These are phyloP conservation scores for Colletotrichum sp. DNA, from an alignment of 2,329 filamentous ascomycete species.

Conservation along the genomic window DNA sequence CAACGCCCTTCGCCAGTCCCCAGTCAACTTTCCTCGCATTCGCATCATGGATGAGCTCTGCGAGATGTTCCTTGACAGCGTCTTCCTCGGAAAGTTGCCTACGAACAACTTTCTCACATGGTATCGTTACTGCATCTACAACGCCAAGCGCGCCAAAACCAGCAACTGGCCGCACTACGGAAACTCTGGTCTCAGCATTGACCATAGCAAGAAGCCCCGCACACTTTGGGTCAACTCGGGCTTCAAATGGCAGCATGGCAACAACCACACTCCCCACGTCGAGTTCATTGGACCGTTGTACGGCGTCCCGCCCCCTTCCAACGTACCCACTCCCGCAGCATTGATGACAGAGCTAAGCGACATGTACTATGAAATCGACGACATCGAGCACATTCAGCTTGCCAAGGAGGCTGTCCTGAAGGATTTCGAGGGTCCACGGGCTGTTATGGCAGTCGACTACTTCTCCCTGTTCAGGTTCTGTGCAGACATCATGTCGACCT, in stretches of 20 bases:
- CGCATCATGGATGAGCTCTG: neutral
- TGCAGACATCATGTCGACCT: neutral
- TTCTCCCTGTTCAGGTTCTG: neutral
- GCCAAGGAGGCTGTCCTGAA: neutral
- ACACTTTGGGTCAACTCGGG: neutral
- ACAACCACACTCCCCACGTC: neutral
- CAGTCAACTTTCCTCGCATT: neutral
- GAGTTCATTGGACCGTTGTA: neutral
- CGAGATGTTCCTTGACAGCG: neutral
- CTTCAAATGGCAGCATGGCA: neutral
- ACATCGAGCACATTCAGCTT: neutral
- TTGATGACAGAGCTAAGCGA: neutral
- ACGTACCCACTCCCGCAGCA: neutral
- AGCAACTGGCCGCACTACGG: no score
- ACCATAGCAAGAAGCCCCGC: neutral
- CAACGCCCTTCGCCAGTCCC: neutral
- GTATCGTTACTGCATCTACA: neutral
- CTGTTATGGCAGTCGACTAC: neutral
- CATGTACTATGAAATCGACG: neutral
- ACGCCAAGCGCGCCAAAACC: neutral
- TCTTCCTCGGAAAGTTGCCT: neutral
- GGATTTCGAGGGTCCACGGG: neutral
- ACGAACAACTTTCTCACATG: neutral
- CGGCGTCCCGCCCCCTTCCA: neutral
- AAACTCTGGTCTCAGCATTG: neutral